These are phyloP conservation scores for Pseudocercospora macadamiae DNA, from an alignment of 2,329 filamentous ascomycete species.

Conservation along the genomic window DNA sequence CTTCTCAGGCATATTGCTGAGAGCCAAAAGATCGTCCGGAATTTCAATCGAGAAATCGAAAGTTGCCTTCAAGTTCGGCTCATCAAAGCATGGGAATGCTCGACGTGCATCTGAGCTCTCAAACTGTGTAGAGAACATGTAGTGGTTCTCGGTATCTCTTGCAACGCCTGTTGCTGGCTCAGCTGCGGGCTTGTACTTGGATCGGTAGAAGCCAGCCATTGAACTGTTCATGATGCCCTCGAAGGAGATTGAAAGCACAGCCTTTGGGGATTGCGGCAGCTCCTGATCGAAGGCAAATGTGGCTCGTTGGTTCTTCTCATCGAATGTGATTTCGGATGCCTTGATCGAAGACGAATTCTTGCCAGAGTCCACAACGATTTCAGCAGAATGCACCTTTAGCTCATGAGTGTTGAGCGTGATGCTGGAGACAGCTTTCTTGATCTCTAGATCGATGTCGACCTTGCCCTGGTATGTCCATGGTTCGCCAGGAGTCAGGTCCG, in stretches of 20 bases:
- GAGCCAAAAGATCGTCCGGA: conserved; percentile 80
- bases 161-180: conserved; percentile 76
- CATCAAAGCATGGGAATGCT: conserved; percentile 97
- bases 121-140: conserved; percentile 89
- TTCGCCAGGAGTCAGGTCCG: conserved; percentile 71
- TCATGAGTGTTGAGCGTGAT: conserved; percentile 85
- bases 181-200: conserved; percentile 83
- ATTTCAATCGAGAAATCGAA: conserved; percentile 94
- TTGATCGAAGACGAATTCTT: conserved; percentile 62
- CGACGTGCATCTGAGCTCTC: conserved; percentile 93
- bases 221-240: conserved; percentile 85
- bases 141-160: conserved; percentile 65
- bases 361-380: conserved; percentile 62
- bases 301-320: conserved; percentile 80
- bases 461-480: conserved; percentile 83
- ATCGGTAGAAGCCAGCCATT: conserved; percentile 93
- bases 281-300: conserved; percentile 76
- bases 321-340: conserved; percentile 73
- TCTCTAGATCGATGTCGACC: conserved; percentile 76
- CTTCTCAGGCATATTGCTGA: conserved; percentile 96
- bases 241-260: conserved; percentile 71
- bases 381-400: conserved; percentile 72
- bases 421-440: conserved; percentile 72
- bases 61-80: conserved; percentile 94
- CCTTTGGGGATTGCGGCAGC: conserved; percentile 68